Conservation (phyloP, 176 grass and related monocot genomes). For the Aegilops bicornis region DNA sequence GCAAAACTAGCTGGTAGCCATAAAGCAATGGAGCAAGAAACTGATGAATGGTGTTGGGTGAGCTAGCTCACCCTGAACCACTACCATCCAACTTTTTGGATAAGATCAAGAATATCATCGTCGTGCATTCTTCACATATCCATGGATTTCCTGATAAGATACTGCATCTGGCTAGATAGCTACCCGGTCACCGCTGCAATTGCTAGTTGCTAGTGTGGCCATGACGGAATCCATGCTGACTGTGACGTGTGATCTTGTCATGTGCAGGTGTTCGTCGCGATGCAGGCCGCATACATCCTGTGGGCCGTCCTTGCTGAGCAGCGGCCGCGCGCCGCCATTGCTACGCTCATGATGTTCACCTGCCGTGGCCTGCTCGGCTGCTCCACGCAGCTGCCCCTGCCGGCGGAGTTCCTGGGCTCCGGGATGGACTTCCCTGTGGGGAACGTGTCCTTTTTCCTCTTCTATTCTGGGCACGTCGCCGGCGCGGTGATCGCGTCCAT, state of each 20-base stretch:
- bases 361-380: slow-evolving; percentile 79
- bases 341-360: slow-evolving; percentile 92
- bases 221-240: background rate
- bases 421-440: slow-evolving; percentile 90
- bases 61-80: background rate
- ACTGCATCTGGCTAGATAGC: background rate
- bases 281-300: slow-evolving; percentile 89
- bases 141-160: slow-evolving; percentile 33
- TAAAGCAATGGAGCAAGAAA: background rate
- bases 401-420: slow-evolving; percentile 71
- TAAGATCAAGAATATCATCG: slow-evolving; percentile 1
- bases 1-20: background rate
- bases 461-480: slow-evolving; percentile 87
- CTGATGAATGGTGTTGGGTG: background rate
- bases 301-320: slow-evolving; percentile 83
- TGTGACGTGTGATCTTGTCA: background rate
- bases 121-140: background rate
- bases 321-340: slow-evolving; percentile 63
- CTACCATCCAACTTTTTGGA: background rate
- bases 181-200: background rate
- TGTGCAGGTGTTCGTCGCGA: slow-evolving; percentile 78
- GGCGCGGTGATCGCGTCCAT: slow-evolving; percentile 78
- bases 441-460: slow-evolving; percentile 98
- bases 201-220: background rate
- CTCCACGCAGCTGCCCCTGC: slow-evolving; percentile 85